Percentiles rank a stretch among this genome's conserved stretches.
Evolutionary conservation across 495 filamentous ascomycete species (phyloP).

Genomic region (Penicillium egyptiacum): DNA sequence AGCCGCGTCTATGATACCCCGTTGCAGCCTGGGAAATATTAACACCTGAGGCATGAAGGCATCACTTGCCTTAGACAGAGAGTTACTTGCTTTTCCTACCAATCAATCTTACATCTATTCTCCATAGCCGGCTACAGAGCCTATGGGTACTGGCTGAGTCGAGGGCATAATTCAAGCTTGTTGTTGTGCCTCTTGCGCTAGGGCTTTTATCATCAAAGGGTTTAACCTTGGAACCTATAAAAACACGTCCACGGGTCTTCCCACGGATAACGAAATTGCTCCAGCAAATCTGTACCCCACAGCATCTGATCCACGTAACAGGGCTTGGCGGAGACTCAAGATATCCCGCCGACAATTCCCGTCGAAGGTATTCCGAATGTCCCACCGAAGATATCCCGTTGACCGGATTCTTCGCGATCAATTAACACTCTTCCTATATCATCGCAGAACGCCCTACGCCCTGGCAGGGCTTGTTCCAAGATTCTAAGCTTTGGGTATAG

Average conservation of each 20-base stretch:
- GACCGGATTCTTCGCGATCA: not conserved
- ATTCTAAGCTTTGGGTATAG: not conserved
- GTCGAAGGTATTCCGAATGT: too few relatives aligned
- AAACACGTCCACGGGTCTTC: too few relatives aligned
- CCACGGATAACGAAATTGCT: not conserved
- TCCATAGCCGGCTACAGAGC: too few relatives aligned
- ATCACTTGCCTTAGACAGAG: not conserved
- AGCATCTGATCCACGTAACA: not conserved
- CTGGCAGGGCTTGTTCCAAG: not conserved
- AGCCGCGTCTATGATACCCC: constrained; percentile 8
- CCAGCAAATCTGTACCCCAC: not conserved
- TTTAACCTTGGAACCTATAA: not conserved
- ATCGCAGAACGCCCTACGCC: not conserved
- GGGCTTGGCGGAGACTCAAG: not conserved
- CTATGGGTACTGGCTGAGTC: not conserved
- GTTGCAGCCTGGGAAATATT: not conserved
- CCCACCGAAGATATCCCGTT: not conserved
- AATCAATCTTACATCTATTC: too few relatives aligned
- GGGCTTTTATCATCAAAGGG: not conserved
- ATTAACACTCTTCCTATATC: not conserved
- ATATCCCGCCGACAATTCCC: too few relatives aligned
- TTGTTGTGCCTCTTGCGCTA: not conserved
- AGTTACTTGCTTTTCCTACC: not conserved
- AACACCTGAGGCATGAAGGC: not conserved
- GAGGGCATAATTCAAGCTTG: not conserved